Conservation (phyloP, 148 eudicot species). For the Chenopodium quinoa region DNA sequence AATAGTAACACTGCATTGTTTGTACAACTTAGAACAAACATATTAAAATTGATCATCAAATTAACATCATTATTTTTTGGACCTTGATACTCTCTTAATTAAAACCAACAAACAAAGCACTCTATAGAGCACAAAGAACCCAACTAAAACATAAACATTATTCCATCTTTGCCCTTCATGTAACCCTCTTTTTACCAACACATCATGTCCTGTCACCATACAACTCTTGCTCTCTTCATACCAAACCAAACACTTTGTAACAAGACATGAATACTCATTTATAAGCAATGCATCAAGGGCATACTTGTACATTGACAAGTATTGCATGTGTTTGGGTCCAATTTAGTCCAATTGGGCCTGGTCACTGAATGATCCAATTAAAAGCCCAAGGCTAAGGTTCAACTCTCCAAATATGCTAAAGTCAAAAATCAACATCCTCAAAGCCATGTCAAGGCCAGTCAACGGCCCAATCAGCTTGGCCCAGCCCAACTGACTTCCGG, state of each 20-base stretch:
- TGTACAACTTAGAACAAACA: not conserved
- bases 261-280: conserved; percentile 84
- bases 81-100: conserved; percentile 78
- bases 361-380: too few species aligned
- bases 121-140: conserved; percentile 78
- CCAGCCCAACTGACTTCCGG: too few species aligned
- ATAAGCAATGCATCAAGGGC: conserved; percentile 77
- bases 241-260: conserved; percentile 72
- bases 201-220: conserved; percentile 77
- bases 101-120: conserved; percentile 69
- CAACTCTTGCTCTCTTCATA: conserved; percentile 57
- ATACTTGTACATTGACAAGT: conserved; percentile 87
- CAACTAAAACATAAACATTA: conserved; percentile 66
- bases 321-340: too few species aligned
- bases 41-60: not conserved
- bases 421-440: too few species aligned
- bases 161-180: conserved; percentile 77
- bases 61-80: conserved; percentile 49
- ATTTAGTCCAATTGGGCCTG: too few species aligned
- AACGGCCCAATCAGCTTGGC: too few species aligned
- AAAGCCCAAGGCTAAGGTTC: too few species aligned
- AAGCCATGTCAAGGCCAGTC: too few species aligned
- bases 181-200: conserved; percentile 69
- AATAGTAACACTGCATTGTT: not conserved
- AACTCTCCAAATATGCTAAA: too few species aligned